Percentiles rank a stretch among this genome's conserved stretches.
These are phyloP conservation scores for Theobroma cacao DNA, from an alignment of 345 rosid species.

Conservation along the genomic window DNA sequence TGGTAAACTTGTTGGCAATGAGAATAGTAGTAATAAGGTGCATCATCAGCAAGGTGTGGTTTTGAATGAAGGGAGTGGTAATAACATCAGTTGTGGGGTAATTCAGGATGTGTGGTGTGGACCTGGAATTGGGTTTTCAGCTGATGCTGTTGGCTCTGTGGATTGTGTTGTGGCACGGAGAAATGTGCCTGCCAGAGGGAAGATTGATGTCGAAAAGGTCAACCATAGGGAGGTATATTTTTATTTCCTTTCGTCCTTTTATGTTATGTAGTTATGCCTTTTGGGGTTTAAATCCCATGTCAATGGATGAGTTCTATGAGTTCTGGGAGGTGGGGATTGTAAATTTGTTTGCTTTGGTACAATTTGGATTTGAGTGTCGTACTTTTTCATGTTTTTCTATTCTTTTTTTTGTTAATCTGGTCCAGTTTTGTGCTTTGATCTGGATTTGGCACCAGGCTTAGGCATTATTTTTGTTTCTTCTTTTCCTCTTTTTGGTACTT, in stretches of 20 bases:
- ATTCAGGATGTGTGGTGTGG: constrained; percentile 91
- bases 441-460: neutral
- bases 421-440: neutral
- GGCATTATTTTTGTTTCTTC: neutral
- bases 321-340: neutral
- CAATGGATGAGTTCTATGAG: neutral
- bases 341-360: neutral
- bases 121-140: constrained; percentile 81
- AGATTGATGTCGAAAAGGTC: constrained; percentile 54
- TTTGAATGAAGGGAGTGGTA: constrained; percentile 8
- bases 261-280: neutral
- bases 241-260: neutral
- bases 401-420: neutral
- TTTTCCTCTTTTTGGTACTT: neutral
- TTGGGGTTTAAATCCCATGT: neutral
- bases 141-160: constrained; percentile 70
- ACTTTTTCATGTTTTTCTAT: neutral
- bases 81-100: constrained; percentile 38
- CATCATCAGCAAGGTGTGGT: constrained; percentile 3
- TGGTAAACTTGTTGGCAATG: constrained; percentile 27
- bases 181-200: constrained; percentile 57
- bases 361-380: neutral
- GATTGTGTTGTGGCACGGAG: constrained; percentile 64
- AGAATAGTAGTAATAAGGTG: neutral
- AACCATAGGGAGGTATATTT: constrained; percentile 48